Conservation (phyloP, 306 rosid species). For the Cotoneaster glaucophyllus region DNA sequence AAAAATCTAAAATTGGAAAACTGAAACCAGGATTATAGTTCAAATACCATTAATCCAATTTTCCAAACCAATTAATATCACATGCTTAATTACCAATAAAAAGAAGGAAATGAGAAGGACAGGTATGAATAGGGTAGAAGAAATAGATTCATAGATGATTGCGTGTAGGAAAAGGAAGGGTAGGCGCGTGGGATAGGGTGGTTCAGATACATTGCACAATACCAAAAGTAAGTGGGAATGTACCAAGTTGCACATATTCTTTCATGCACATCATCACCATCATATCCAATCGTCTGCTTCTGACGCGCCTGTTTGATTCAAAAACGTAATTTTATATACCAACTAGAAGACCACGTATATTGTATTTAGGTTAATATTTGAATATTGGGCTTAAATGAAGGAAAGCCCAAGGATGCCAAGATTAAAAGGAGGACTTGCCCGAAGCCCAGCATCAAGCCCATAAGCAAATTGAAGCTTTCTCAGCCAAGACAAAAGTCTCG, state of each 20-base stretch:
- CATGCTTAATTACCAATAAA: background rate
- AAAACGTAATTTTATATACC: background rate
- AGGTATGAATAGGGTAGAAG: no score
- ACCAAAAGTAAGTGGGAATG: constrained; percentile 3
- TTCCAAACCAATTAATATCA: background rate
- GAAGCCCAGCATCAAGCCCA: no score
- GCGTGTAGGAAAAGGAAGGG: constrained; percentile 8
- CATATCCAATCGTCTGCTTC: constrained; percentile 21
- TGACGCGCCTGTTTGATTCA: background rate
- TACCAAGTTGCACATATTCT: constrained; percentile 18
- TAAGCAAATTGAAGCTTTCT: no score
- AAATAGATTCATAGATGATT: background rate
- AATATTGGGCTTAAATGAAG: no score
- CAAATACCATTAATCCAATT: no score
- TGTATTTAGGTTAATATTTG: background rate
- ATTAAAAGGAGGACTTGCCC: no score
- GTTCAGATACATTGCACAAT: constrained; percentile 27
- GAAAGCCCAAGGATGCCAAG: no score
- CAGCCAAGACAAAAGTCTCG: no score
- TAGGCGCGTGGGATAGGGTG: constrained; percentile 2
- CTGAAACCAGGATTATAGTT: background rate
- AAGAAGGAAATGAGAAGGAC: background rate
- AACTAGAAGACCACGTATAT: background rate
- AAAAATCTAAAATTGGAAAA: background rate
- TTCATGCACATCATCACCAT: constrained; percentile 8